Base-by-base conservation (phyloP, 257 asterid species). In the Rhazya stricta region DNA sequence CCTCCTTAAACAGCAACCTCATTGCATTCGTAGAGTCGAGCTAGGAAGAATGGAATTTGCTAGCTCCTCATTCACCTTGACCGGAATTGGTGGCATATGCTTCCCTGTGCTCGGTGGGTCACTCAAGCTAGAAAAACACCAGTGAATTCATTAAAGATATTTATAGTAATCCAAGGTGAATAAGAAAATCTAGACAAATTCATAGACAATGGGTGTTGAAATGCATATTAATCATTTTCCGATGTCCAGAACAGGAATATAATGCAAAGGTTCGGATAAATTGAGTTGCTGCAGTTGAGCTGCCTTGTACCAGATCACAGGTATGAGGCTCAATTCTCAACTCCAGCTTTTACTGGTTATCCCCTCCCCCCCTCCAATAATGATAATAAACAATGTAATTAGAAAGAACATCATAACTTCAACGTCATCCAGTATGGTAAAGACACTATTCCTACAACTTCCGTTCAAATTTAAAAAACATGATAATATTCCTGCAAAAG, bases 11-110 rank as follows among this genome's bases (percentile, higher is more conserved):
- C 48, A 51, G 19, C 65, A 23, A 23, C 72, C 25, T 77, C 86
- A 74, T 43, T 81, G 90, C 81, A 89, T 83, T 43, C 84, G 79
- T 74, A 68, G 79, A 75, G 75, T 72, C 8, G 89, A 65, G 15
- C 78, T 85, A 32, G 91, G 91, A 72, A 92, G 96, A 66, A 92
- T 79, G 72, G 91, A 80, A 79, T 86, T 85, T 13, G 96, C 94
- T n/a, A 89, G 86, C 74, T 91, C 93, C 77, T 87, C 93, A 65
- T 91, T 81, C 84, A 89, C 58, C 74, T 83, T 84, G 3, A 80
- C 84, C 0, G 92, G 91, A 32, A 93, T 90, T 48, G 89, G 88
- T 4, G 91, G 89, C 61, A 68, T 56, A n/a, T 42, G 74, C 32
- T 76, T 68, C 68, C 32, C 30, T 6, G 45, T 39, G 15, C 37